Conservation (phyloP, 768 basidiomycete genomes). For the Leccinum olivaceopallidum region DNA sequence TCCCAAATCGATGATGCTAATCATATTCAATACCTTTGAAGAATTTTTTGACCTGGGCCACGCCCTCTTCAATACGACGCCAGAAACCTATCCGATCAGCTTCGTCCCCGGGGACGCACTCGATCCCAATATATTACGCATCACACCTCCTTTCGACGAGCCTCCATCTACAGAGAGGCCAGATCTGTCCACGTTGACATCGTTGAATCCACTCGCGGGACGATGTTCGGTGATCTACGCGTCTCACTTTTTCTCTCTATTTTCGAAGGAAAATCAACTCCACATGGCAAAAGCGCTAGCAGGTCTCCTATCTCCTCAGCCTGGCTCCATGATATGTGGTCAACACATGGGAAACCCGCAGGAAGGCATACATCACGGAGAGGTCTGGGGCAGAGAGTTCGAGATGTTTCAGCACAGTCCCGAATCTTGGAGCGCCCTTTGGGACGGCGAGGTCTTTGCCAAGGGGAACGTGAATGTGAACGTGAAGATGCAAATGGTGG, state of each 20-base stretch:
- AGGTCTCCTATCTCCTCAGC: neutral
- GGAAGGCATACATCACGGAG: neutral
- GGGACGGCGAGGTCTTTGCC: neutral
- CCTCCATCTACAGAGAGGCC: neutral
- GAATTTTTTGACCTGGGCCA: neutral
- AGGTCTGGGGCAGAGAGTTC: neutral
- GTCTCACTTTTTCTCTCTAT: neutral
- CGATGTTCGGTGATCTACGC: conserved; percentile 1
- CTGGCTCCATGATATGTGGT: neutral
- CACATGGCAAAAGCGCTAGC: neutral
- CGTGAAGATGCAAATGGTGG: neutral
- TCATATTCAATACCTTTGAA: neutral
- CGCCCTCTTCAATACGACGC: neutral
- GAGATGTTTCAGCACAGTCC: neutral
- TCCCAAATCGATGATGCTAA: neutral
- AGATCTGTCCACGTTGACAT: neutral
- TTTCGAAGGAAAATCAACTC: neutral
- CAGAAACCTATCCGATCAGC: neutral
- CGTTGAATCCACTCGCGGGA: neutral
- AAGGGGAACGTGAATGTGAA: neutral
- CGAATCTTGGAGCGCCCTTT: neutral
- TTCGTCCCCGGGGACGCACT: neutral
- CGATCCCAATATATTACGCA: neutral
- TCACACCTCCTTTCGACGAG: neutral
- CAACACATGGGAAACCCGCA: neutral